Percentiles rank a stretch among this genome's conserved stretches.
Conservation (phyloP, 2,329 filamentous ascomycete species). For the Ceratocystis papillata region DNA sequence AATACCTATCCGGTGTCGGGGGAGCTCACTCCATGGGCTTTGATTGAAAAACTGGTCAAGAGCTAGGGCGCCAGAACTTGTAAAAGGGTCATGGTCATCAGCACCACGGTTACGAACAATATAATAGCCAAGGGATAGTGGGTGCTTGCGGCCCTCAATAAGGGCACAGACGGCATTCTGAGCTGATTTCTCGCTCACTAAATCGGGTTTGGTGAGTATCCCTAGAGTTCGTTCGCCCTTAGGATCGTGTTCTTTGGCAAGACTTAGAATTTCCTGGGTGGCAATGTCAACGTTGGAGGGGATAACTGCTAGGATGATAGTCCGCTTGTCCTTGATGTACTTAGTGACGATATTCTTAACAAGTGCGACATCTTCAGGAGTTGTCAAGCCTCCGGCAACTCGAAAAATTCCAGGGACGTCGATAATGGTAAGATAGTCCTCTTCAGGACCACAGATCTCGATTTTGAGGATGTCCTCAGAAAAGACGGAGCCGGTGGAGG, state of each 20-base stretch:
- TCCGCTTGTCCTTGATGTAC: constrained; percentile 35
- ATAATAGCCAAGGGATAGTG: constrained; percentile 27
- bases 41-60: constrained; percentile 34
- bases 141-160: constrained; percentile 24
- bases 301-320: constrained; percentile 38
- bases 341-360: constrained; percentile 33
- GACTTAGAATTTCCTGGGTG: constrained; percentile 33
- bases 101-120: constrained; percentile 28
- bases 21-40: constrained; percentile 32
- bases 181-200: constrained; percentile 27
- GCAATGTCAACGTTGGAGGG: constrained; percentile 34
- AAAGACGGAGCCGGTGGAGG: constrained; percentile 25
- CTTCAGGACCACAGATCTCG: constrained; percentile 26
- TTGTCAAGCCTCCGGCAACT: constrained; percentile 31
- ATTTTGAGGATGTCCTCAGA: constrained; percentile 27
- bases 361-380: constrained; percentile 30
- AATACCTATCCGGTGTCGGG: constrained; percentile 27
- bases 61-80: not conserved
- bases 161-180: constrained; percentile 25
- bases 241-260: constrained; percentile 30
- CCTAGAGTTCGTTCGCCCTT: constrained; percentile 31
- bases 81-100: constrained; percentile 23
- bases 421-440: constrained; percentile 36
- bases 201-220: constrained; percentile 38
- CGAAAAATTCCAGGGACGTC: constrained; percentile 39